A percentile compares a stretch with the other conserved stretches of the same genome.
These are phyloP conservation scores for Neurospora cerealis DNA, from an alignment of 495 filamentous ascomycete species.

Conservation along the genomic window DNA sequence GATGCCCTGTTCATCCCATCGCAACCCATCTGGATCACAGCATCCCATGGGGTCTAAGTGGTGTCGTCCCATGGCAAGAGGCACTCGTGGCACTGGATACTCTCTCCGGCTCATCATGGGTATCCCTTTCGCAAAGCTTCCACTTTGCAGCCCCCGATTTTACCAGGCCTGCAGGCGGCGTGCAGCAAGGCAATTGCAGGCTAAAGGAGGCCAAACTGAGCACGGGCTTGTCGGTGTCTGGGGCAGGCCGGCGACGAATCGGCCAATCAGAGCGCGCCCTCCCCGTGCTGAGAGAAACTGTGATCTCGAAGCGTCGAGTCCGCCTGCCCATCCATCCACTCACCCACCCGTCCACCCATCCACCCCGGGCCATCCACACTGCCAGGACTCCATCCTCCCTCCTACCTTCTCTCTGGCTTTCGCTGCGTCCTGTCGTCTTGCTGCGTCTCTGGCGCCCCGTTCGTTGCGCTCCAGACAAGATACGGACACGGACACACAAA, in stretches of 20 bases:
- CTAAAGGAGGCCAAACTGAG: conserved; percentile 5
- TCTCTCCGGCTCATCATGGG: background rate
- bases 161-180: conserved; percentile 5
- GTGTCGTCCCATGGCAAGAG: background rate
- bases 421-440: background rate
- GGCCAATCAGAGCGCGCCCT: conserved; percentile 17
- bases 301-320: conserved; percentile 17
- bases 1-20: background rate
- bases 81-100: background rate
- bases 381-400: conserved; percentile 10
- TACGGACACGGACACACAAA: background rate
- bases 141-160: background rate
- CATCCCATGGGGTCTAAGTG: background rate
- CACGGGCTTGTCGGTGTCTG: conserved; percentile 13
- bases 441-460: background rate
- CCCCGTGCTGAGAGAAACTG: conserved; percentile 14
- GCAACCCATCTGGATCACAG: background rate
- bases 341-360: background rate
- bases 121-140: background rate
- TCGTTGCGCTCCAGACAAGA: background rate
- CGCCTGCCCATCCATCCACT: background rate
- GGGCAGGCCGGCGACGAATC: background rate
- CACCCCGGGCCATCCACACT: background rate
- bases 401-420: conserved; percentile 18
- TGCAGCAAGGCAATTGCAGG: conserved; percentile 1